Evolutionary conservation across 768 basidiomycete species (phyloP), one percentile per base, ranked within the genome.

Genomic region (Mycena galericulata): DNA sequence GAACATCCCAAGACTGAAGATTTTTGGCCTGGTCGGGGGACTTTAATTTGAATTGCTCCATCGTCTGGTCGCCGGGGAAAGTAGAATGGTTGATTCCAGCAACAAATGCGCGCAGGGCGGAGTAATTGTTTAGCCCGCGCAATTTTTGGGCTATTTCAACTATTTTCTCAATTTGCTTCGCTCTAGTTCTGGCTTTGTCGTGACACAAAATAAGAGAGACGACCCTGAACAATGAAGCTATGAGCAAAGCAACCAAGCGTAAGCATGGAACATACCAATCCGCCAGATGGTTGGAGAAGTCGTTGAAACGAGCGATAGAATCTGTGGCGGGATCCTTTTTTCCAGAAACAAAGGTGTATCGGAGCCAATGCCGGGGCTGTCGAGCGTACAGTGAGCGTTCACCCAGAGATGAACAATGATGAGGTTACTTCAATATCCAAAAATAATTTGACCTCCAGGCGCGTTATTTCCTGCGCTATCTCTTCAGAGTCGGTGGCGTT

Each of bases 141-240:
- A 99, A 85, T 61, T 89, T 88, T 65, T 89, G 87, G 1, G 94
- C 95, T 69, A 99, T 89, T 54, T 92, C 90, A 27, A 96, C 90
- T 65, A 99, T 91, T 75, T 94, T 94, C 76, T 98, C 95, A 65
- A 97, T 92, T 72, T 96, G 91, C 65, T 85, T 88, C 4, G 91
- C 93, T 45, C 97, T 90, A 47, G 84, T 78, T 77, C 88, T 90
- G 30, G 90, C 84, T 72, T 90, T 92, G 72, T 95, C 91, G 65
- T 97, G 95, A 64, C 93, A 93, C 17, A 99, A 82, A 59, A 99
- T 96, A 64, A 99, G 81, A 18, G 96, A 96, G 11, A 92, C 89
- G 56, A 96, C 94, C 96, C 97, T 97, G 68, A 9, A 68, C 34
- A 46, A 50, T 41, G 34, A 26, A 43, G 20, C 49, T n/a, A 38